Percentiles rank a stretch among this genome's conserved stretches.
Evolutionary conservation across 805 yeast species (phyloP).

Genomic region (Lipomyces sp.): DNA sequence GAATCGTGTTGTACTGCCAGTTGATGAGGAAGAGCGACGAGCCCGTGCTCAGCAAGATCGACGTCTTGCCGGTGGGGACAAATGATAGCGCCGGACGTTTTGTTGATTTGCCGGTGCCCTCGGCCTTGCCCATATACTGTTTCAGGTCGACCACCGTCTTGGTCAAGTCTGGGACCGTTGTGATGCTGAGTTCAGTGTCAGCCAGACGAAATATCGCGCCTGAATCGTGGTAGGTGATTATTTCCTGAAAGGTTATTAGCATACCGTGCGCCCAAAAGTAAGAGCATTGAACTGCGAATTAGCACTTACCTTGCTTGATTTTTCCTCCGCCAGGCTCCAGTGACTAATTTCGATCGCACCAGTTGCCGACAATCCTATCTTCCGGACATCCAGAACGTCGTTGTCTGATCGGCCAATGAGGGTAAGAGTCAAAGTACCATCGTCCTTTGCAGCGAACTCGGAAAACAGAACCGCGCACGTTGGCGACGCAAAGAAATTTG

Average conservation of each 20-base stretch:
- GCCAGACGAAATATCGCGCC: conserved; percentile 6
- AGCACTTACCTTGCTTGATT: no score
- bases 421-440: background rate
- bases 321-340: conserved; percentile 6
- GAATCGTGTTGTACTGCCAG: conserved; percentile 21
- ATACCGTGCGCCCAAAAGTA: background rate
- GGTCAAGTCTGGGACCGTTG: background rate
- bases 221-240: conserved; percentile 4
- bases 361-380: background rate
- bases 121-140: background rate
- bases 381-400: conserved; percentile 11
- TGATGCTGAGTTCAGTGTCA: background rate
- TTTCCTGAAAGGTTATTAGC: background rate
- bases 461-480: conserved; percentile 3
- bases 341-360: background rate
- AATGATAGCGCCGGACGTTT: background rate
- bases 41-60: conserved; percentile 19
- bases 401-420: conserved; percentile 4
- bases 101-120: background rate
- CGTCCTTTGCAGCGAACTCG: background rate
- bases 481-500: background rate
- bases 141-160: conserved; percentile 2
- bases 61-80: conserved; percentile 18
- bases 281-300: background rate
- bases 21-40: conserved; percentile 12